Conservation (phyloP, 345 rosid species). For the Dipteronia sinensis region DNA sequence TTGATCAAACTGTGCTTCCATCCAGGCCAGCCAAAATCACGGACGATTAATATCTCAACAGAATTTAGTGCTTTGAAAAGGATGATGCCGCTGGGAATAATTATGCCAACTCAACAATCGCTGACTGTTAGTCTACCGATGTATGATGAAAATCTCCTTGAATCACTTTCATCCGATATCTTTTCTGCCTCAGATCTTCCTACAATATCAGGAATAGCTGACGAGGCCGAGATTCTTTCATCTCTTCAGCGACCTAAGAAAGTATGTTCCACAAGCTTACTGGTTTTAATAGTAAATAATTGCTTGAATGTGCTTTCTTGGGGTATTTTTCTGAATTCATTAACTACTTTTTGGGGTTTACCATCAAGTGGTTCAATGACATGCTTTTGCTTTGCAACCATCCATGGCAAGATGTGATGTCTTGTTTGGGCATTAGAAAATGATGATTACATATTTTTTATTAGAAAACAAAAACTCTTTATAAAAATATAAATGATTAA, state of each 20-base stretch:
- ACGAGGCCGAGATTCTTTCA: conserved; percentile 97
- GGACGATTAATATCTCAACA: conserved; percentile 75
- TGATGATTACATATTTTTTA: background rate
- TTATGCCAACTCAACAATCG: conserved; percentile 95
- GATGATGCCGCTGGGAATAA: conserved; percentile 92
- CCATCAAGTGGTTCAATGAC: conserved; percentile 14
- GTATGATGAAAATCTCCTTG: conserved; percentile 49
- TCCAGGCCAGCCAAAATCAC: conserved; percentile 79
- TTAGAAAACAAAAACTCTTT: background rate
- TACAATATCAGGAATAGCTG: conserved; percentile 81
- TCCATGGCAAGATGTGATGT: background rate
- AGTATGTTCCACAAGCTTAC: conserved; percentile 38
- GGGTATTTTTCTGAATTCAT: background rate
- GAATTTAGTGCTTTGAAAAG: conserved; percentile 98
- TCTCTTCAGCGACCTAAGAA: conserved; percentile 96
- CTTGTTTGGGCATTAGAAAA: background rate
- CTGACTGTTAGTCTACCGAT: conserved; percentile 81
- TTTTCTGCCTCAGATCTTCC: conserved; percentile 84
- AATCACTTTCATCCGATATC: conserved; percentile 57
- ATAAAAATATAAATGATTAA: background rate
- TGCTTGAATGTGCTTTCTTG: background rate
- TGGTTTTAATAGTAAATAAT: background rate
- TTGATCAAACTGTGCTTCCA: conserved; percentile 90
- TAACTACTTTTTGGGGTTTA: background rate
- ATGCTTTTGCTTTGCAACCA: background rate